Evolutionary conservation across 768 basidiomycete species (phyloP).

Genomic region (Bullera alba): DNA sequence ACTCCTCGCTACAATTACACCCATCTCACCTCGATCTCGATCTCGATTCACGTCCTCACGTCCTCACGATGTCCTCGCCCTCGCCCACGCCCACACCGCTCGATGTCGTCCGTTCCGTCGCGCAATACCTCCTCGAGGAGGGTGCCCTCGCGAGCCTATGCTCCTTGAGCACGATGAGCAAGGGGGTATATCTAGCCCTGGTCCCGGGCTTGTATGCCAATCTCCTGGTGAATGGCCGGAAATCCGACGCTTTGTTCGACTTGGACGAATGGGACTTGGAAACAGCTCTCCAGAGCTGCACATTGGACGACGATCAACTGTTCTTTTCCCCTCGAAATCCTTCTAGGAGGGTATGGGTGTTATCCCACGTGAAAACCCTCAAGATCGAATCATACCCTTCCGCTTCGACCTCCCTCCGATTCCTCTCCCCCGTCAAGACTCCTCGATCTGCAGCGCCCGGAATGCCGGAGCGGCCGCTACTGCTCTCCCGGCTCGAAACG

Average conservation of each 20-base stretch:
- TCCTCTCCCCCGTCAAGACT: slow-evolving; percentile 4
- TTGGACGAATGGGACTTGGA: not conserved
- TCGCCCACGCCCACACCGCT: not conserved
- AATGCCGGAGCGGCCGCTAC: not conserved
- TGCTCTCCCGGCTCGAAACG: slow-evolving; percentile 5
- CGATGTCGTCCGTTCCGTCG: not conserved
- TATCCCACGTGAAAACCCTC: not conserved
- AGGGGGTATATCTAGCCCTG: slow-evolving; percentile 10
- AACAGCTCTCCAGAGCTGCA: not conserved
- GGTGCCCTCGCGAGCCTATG: not conserved
- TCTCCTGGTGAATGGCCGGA: slow-evolving; percentile 1
- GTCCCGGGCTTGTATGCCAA: slow-evolving; percentile 10
- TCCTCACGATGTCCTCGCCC: no score
- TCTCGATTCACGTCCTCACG: no score
- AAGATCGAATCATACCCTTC: not conserved
- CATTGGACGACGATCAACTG: not conserved
- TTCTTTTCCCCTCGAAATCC: not conserved
- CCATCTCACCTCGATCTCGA: no score
- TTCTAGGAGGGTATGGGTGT: not conserved
- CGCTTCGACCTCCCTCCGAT: not conserved
- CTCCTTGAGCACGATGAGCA: slow-evolving; percentile 4
- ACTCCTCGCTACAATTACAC: no score
- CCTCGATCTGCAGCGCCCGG: not conserved
- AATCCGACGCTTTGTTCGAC: slow-evolving; percentile 5
- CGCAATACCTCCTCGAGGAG: not conserved